Evolutionary conservation across 768 basidiomycete genomes (phyloP), one percentile per base, ranked within the genome.

Genomic region (Tylopilus subfusipes): DNA sequence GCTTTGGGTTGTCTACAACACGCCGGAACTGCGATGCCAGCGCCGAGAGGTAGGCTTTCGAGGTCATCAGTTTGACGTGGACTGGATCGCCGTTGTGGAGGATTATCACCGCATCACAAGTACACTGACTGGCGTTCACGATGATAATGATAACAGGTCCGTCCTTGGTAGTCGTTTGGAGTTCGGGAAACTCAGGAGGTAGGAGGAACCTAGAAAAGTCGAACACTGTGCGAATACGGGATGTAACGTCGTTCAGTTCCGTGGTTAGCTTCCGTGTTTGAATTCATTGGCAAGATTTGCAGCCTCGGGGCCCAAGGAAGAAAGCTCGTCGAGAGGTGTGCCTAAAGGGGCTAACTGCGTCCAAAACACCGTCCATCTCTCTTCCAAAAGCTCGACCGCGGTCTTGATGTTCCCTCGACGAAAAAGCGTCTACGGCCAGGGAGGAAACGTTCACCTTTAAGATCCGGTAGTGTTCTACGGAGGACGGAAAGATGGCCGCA

Each of bases 81-180:
- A 40, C 13, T 8, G 48, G 48, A 29, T 40, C 38, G 6, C 11
- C 24, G n/a, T 40, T 19, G 1, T 30, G 38, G n/a, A 49, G 38
- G 4, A 49, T 39, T 27, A 49, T 40, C 38, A 49, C 48, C n/a
- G 48, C 36, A 3, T 49, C 48, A 39, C 36, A 49, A n/a, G 16
- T 27, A 29, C 29, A 67, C 63, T 22, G 52, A 19, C 43, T 44
- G 8, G 27, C 18, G n/a, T 49, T 49, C 48, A 49, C 30, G 38
- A 49, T 40, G 13, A 49, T 49, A 12, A 49, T 22, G n/a, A n/a
- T n/a, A n/a, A n/a, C n/a, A 49, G 48, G 48, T 10, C 48, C 48
- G 8, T 21, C 48, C 14, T 40, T 29, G n/a, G 48, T n/a, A 16
- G 36, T 39, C 9, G 38, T 40, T 18, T 49, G 48, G 19, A 49